These are phyloP conservation scores for Calonectria fujianensis DNA, from an alignment of 2,329 filamentous ascomycete genomes.

Conservation along the genomic window DNA sequence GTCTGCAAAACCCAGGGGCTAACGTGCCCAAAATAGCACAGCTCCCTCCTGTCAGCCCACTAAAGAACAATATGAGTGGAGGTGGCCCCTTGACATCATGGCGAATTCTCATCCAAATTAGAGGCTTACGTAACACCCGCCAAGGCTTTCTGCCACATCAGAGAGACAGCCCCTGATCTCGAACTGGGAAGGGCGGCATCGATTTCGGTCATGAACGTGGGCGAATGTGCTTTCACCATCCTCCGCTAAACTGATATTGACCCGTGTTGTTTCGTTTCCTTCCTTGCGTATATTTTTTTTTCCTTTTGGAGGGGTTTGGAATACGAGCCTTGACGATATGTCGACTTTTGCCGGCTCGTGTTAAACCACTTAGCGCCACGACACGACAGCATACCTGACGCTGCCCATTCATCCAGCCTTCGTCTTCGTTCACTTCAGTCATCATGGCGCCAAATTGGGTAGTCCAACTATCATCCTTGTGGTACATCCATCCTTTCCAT, in stretches of 20 bases:
- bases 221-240: conserved; percentile 2
- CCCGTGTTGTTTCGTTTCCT: background rate
- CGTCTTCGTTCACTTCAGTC: conserved; percentile 26
- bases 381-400: conserved; percentile 6
- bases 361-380: conserved; percentile 25
- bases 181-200: background rate
- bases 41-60: conserved; percentile 9
- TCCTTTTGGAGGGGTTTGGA: background rate
- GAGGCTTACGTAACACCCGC: conserved; percentile 38
- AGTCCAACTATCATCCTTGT: conserved; percentile 52
- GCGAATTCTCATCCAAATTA: conserved; percentile 24
- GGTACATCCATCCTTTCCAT: conserved; percentile 39
- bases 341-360: conserved; percentile 18
- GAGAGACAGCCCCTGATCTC: conserved; percentile 39
- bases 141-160: conserved; percentile 32
- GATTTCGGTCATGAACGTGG: conserved; percentile 26
- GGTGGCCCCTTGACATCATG: conserved; percentile 25
- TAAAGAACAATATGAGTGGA: conserved; percentile 8
- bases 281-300: conserved; percentile 15
- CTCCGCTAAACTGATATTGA: background rate
- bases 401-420: background rate
- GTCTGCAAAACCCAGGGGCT: conserved; percentile 17
- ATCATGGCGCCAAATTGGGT: conserved; percentile 50
- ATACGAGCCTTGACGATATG: conserved; percentile 34
- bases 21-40: conserved; percentile 30